phyloP scores from a whole-genome alignment of 2,329 filamentous ascomycete species.

The Stemphylium vesicarium region DNA sequence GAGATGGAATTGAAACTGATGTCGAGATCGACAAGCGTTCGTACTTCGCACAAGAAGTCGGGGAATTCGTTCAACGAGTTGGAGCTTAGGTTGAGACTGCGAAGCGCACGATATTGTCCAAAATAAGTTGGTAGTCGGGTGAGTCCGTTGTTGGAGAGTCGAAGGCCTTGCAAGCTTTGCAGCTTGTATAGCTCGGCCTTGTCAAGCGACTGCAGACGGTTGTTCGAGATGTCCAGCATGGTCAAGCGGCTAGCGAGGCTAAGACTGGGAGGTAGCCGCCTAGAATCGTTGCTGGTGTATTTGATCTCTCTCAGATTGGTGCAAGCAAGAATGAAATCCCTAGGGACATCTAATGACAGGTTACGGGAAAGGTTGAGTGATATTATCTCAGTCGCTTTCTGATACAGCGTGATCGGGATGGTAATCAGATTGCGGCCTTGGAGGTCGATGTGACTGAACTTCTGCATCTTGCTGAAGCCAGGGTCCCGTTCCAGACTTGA shows the following conservation, averaged over 20 bases:
- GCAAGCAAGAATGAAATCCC: slow-evolving; percentile 95
- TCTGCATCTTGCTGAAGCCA: slow-evolving; percentile 80
- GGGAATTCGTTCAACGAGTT: slow-evolving; percentile 90
- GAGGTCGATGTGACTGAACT: slow-evolving; percentile 93
- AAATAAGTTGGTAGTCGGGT: slow-evolving; percentile 82
- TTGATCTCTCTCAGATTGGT: slow-evolving; percentile 92
- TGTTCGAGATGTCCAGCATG: slow-evolving; percentile 93
- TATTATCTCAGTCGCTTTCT: slow-evolving; percentile 89
- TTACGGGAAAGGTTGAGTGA: slow-evolving; percentile 94
- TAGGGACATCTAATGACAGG: slow-evolving; percentile 87
- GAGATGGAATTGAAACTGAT: slow-evolving; percentile 95
- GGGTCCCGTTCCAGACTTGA: slow-evolving; percentile 76
- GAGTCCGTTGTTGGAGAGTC: slow-evolving; percentile 90
- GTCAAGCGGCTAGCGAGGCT: slow-evolving; percentile 81
- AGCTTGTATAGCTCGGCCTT: slow-evolving; percentile 81
- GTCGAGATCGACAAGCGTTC: slow-evolving; percentile 87
- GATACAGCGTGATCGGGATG: slow-evolving; percentile 93
- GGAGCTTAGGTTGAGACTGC: slow-evolving; percentile 89
- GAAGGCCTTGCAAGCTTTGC: slow-evolving; percentile 81
- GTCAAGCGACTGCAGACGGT: slow-evolving; percentile 84
- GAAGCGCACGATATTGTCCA: slow-evolving; percentile 75
- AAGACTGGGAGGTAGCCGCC: slow-evolving; percentile 82
- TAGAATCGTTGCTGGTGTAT: slow-evolving; percentile 91
- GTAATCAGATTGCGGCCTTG: slow-evolving; percentile 89
- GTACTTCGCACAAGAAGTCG: slow-evolving; percentile 80